Conservation (phyloP, 2,329 filamentous ascomycete species). For the Sporothrix brunneoviolacea region DNA sequence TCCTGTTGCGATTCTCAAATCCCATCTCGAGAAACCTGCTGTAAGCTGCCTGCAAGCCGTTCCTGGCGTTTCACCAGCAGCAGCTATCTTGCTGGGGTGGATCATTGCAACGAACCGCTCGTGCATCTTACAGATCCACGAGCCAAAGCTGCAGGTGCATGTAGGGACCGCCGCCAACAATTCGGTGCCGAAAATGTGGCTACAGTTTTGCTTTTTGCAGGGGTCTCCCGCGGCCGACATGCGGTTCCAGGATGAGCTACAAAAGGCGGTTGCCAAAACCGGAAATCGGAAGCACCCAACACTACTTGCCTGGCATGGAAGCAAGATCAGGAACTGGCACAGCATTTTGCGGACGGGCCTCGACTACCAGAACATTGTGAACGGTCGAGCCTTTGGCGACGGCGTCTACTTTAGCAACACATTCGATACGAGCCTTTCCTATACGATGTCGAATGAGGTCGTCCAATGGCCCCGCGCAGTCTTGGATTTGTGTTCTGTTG, state of each 20-base stretch:
- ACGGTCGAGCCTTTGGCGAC: constrained; percentile 69
- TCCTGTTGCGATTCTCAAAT: constrained; percentile 50
- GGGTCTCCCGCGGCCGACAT: constrained; percentile 83
- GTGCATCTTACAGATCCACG: constrained; percentile 71
- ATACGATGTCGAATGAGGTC: constrained; percentile 26
- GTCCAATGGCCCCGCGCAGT: constrained; percentile 59
- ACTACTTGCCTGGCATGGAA: constrained; percentile 84
- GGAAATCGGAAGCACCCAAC: constrained; percentile 50
- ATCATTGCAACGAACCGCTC: constrained; percentile 85
- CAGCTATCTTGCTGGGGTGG: constrained; percentile 69
- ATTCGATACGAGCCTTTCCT: constrained; percentile 49
- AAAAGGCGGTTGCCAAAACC: constrained; percentile 29
- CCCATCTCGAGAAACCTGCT: constrained; percentile 36
- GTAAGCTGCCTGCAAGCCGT: constrained; percentile 35
- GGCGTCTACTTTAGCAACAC: constrained; percentile 73
- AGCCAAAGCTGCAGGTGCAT: constrained; percentile 16
- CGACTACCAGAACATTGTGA: constrained; percentile 54
- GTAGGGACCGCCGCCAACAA: neutral
- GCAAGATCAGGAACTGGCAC: constrained; percentile 73
- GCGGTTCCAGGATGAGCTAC: constrained; percentile 60
- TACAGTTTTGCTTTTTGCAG: constrained; percentile 84
- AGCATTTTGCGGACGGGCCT: constrained; percentile 79
- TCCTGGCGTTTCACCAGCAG: constrained; percentile 55
- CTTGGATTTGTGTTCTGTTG: constrained; percentile 50
- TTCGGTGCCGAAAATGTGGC: constrained; percentile 40